Base-by-base conservation (phyloP, 352 stramenopile species). In the Phytophthora ohioensis region DNA sequence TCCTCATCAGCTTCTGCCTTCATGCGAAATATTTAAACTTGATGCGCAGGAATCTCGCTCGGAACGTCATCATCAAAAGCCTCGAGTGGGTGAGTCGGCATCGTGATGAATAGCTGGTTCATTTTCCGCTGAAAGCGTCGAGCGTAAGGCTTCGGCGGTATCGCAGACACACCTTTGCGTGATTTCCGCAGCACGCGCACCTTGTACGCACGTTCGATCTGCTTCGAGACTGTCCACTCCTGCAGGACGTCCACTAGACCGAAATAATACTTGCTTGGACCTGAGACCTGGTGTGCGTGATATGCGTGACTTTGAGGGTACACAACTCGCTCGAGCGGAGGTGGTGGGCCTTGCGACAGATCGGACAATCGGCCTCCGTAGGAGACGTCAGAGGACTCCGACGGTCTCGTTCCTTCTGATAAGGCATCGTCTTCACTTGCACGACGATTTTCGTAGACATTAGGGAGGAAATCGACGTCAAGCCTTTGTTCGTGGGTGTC, bases 211-310 rank as follows among this genome's bases (percentile, higher is more conserved):
- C 86, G 85, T 71, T 97, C 92, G 4, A 77, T 55, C 42, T 91
- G 83, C 62, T 97, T 97, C 0, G 65, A 39, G 0, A 94, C 59
- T 5, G 88, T 97, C 90, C 90, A 97, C 61, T 90, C 78, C 75
- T 97, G 92, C 46, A 97, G 69, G 11, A 97, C 91, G 58, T 97
- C 92, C 2, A 97, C 94, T 4, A 97, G 71, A 0, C 92, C 92
- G 52, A 97, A 88, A 83, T 96, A 97, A 59, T 97, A 97, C 57
- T 83, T 84, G 62, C 89, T 94, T 15, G 91, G 90, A 0, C 90
- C 91, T 1, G 89, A 93, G 3, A 96, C 87, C 54, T 92, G 86
- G 61, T 94, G 81, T 45, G 87, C 89, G 36, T 82, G 68, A 48
- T 93, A 93, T 17, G 82, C 76, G 57, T 93, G 84, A 36, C 51